Base-by-base conservation (phyloP, 768 basidiomycete genomes). In the Chalciporus sphaerocephalus region DNA sequence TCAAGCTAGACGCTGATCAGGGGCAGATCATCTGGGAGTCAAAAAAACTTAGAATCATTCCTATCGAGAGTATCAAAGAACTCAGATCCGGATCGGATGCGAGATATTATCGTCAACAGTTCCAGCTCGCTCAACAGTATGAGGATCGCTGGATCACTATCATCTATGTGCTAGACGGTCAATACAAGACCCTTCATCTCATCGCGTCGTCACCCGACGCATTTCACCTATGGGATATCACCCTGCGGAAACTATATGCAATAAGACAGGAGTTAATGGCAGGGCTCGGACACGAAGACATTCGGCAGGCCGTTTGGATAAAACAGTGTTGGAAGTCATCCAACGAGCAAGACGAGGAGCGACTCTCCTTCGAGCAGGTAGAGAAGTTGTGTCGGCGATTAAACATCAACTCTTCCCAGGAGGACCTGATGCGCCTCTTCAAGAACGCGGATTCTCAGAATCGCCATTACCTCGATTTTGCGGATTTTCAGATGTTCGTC, bases 41-140 rank as follows among this genome's bases (percentile, higher is more conserved):
- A 11, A 84, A 83, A 63, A 81, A 80, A 57, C 68, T 76, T 36
- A 76, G 82, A 23, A 78, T 83, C 45, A 79, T 95, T 36, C 80
- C 85, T 1, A 83, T 96, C 57, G 90, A 90, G 60, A 76, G 79
- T 53, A 88, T 96, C 64, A 87, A 89, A 44, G 93, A 95, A 60
- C 76, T 96, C 23, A 84, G 93, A 13, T 74, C 82, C 0, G 87
- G 85, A 12, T 58, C 75, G 5, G 82, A 89, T 24, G 81, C 86
- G 2, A 72, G 76, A 16, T 82, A 84, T 61, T 84, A 89, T 59
- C 80, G 84, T 42, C 73, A 79, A 38, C 82, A 83, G 54, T 85
- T 85, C 67, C 78, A 80, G 57, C 72, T 82, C 32, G 70, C 85
- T 0, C 65, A 72, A 38, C 76, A 80, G 41, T 74, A 75, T 46